Evolutionary conservation across 176 grass and related monocot genomes (phyloP), one percentile per base, ranked within the genome.

Genomic region (Saccharum spontaneum): DNA sequence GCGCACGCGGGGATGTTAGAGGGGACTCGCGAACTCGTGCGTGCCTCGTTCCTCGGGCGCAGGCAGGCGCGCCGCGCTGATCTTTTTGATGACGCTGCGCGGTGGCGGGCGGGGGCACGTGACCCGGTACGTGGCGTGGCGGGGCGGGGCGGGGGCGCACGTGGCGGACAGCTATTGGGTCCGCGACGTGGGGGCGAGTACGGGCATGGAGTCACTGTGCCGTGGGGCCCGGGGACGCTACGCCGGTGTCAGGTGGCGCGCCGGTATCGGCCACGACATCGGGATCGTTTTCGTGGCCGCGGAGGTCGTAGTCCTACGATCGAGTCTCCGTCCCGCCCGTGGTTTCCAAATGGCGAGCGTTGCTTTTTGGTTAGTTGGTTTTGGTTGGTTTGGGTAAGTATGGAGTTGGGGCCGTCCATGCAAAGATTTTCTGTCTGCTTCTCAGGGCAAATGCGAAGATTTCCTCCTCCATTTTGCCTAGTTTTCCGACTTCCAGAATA

Each of bases 171-270:
- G 38, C 3, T 26, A 60, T 45, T 79, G 66, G 79, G 38, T 48
- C 75, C 68, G 69, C 4, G 48, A 39, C 70, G 76, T 46, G 69
- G 28, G 55, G 17, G 14, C 7, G 0, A 1, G 41, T 24, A 24
- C 0, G 9, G 24, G 3, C 31, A 12, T 1, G 6, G 22, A 2
- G 61, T 83, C 31, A 15, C 82, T 84, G 85, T 0, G 16, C 1
- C 0, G 55, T 54, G 86, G 86, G 85, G 75, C 0, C 70, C 60
- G 9, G 4, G 3, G 28, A 5, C 8, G 37, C 18, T 4, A n/a
- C 10, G 34, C 85, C 71, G n/a, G 65, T 71, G 73, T 77, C 78
- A 66, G 66, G 67, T 83, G 84, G 66, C 72, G 36, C 59, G 46
- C 79, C 66, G 22, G 79, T 17, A 37, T 55, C 65, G 45, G 65